phyloP scores from a whole-genome alignment of 2,329 filamentous ascomycete genomes.

The Aureobasidium zeae region DNA sequence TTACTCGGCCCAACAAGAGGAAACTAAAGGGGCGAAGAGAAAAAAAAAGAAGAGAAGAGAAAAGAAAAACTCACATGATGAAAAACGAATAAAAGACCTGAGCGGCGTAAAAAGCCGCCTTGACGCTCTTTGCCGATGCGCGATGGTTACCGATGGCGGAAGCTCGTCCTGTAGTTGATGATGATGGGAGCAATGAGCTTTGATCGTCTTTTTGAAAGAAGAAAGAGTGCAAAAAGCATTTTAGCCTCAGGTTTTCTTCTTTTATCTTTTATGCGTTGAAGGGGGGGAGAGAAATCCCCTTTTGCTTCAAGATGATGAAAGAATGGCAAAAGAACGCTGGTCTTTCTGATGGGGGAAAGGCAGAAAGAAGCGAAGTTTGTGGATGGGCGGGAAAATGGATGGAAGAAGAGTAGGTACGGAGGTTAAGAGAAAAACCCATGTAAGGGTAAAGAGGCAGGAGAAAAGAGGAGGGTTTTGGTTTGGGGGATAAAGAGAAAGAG shows the following conservation, averaged over 20 bases:
- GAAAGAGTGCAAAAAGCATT: background rate
- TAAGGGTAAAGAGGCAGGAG: too few species aligned
- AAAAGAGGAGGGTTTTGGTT: too few species aligned
- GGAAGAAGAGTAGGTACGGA: background rate
- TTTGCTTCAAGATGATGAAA: too few species aligned
- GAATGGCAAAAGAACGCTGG: background rate
- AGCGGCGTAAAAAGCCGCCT: slow-evolving; percentile 74
- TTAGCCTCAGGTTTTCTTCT: background rate
- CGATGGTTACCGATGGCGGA: slow-evolving; percentile 50
- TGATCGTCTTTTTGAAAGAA: slow-evolving; percentile 19
- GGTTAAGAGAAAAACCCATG: too few species aligned
- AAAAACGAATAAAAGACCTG: slow-evolving; percentile 99
- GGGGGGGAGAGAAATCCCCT: too few species aligned
- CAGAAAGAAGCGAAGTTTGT: background rate
- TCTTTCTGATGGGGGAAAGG: background rate
- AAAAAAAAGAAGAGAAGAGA: background rate
- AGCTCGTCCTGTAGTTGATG: slow-evolving; percentile 73
- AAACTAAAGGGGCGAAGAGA: too few species aligned
- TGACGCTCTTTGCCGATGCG: slow-evolving; percentile 64
- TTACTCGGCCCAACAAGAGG: too few species aligned
- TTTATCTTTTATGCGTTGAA: too few species aligned
- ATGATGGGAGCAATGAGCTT: slow-evolving; percentile 62
- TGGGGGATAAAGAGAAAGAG: background rate
- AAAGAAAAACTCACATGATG: slow-evolving; percentile 70
- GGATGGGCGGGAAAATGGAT: background rate